A percentile compares a stretch with the other conserved stretches of the same genome.
These are phyloP conservation scores for Xylaria scruposa DNA, from an alignment of 495 filamentous ascomycete species.

Conservation along the genomic window DNA sequence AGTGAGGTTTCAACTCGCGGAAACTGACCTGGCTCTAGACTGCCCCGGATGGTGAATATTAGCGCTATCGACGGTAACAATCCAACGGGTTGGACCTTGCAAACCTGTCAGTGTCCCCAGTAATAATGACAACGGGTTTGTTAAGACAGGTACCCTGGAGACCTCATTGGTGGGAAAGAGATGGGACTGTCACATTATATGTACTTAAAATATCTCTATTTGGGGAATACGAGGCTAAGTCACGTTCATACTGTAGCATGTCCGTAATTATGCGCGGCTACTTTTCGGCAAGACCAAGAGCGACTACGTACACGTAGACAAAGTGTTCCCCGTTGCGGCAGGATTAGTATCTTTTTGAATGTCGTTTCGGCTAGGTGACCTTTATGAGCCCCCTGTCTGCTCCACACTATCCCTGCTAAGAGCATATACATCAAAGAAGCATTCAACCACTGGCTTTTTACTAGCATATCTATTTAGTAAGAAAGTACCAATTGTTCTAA, in stretches of 20 bases:
- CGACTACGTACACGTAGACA: not conserved
- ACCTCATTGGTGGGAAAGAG: not conserved
- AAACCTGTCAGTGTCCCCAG: not conserved
- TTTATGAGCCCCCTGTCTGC: too few relatives aligned
- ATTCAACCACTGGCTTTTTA: too few relatives aligned
- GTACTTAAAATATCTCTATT: constrained; percentile 11
- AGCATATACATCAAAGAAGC: too few relatives aligned
- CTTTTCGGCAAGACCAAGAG: not conserved
- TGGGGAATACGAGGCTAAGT: constrained; percentile 3
- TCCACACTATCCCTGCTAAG: too few relatives aligned
- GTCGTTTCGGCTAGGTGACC: too few relatives aligned
- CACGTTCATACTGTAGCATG: not conserved
- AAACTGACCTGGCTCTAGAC: too few relatives aligned
- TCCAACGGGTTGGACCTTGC: not conserved
- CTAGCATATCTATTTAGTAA: too few relatives aligned
- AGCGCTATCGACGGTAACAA: not conserved
- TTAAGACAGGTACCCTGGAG: not conserved
- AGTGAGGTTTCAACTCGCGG: too few relatives aligned
- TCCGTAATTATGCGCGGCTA: not conserved
- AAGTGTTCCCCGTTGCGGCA: not conserved
- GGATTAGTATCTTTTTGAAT: too few relatives aligned
- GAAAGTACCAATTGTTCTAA: too few relatives aligned
- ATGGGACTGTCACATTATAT: constrained; percentile 2
- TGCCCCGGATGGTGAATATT: not conserved
- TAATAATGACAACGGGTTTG: not conserved